Base-by-base conservation (phyloP, 495 filamentous ascomycete genomes). In the Penicillium simplicissimum region DNA sequence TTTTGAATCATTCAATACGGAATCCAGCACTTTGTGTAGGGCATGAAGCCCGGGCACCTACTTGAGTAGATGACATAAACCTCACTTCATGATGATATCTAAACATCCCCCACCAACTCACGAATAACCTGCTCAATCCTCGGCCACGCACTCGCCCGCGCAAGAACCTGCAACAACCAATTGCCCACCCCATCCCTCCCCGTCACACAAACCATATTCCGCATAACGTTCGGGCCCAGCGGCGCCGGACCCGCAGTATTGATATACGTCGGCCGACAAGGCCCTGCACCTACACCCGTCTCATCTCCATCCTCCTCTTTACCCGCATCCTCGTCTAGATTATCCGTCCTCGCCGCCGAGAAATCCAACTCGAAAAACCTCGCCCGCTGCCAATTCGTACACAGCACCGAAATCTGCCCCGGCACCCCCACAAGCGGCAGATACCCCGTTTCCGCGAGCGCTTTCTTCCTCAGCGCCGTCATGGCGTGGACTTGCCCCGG, bases 201-300 rank as follows among this genome's bases (percentile, higher is more conserved):
- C 17, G 52, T 60, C 19, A 60, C 52, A 60, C 40, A 28, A 33
- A 60, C 28, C 51, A 60, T 23, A 60, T 60, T 60, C 31, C 58
- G 14, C 31, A 21, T 17, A 33, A 35, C 51, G 36, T 36, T 5
- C 31, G 58, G 17, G n/a, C 25, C 42, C n/a, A 60, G 8, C 31
- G 51, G 51, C n/a, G 31, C 7, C 8, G 51, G 51, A 13, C 48
- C 48, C 48, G 51, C 51, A 17, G 31, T 36, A 23, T 53, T 53
- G 23, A 53, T 53, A 53, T 53, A 53, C 2, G 8, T 23, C n/a
- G 33, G 51, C 14, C 8, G 36, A 23, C 31, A 17, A 19, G 15
- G n/a, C n/a, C 9, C 34, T 2, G 7, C 21, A 10, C 21, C 31
- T 48, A 31, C 28, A 31, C 38, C 28, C 28, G 0, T 7, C 28